These are phyloP conservation scores for Bertia moriformis DNA, from an alignment of 2,329 filamentous ascomycete genomes.

Conservation along the genomic window DNA sequence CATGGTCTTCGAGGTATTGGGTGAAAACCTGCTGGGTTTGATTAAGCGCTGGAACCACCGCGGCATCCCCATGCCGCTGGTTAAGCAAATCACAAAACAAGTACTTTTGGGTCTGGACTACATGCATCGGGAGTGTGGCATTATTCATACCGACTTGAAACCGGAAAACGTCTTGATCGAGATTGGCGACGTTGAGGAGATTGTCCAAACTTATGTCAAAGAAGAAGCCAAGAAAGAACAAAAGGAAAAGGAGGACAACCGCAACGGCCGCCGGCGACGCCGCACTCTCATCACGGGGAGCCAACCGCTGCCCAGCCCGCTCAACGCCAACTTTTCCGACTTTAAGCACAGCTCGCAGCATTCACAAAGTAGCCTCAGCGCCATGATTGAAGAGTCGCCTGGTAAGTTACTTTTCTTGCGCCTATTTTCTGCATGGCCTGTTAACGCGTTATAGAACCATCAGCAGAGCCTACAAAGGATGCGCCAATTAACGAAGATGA, in stretches of 20 bases:
- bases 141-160: slow-evolving; percentile 51
- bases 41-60: slow-evolving; percentile 52
- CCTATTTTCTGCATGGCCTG: background rate
- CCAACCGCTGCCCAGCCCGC: slow-evolving; percentile 83
- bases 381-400: background rate
- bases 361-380: background rate
- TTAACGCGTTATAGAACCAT: no score
- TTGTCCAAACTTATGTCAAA: slow-evolving; percentile 90
- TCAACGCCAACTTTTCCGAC: slow-evolving; percentile 85
- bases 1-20: slow-evolving; percentile 8
- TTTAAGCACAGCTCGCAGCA: slow-evolving; percentile 26
- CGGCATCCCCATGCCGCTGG: slow-evolving; percentile 86
- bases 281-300: slow-evolving; percentile 93
- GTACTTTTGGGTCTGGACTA: background rate
- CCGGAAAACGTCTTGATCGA: slow-evolving; percentile 97
- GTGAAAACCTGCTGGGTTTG: slow-evolving; percentile 5
- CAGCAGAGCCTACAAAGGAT: no score
- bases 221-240: slow-evolving; percentile 49
- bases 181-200: slow-evolving; percentile 96
- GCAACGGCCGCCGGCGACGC: slow-evolving; percentile 77
- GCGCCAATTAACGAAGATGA: slow-evolving; percentile 36
- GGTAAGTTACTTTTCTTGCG: no score
- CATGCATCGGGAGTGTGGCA: background rate
- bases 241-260: slow-evolving; percentile 62
- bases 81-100: slow-evolving; percentile 51